Percentiles rank a stretch among this genome's conserved stretches.
phyloP scores from a whole-genome alignment of 805 yeast species.

The Lipomyces starkeyi region DNA sequence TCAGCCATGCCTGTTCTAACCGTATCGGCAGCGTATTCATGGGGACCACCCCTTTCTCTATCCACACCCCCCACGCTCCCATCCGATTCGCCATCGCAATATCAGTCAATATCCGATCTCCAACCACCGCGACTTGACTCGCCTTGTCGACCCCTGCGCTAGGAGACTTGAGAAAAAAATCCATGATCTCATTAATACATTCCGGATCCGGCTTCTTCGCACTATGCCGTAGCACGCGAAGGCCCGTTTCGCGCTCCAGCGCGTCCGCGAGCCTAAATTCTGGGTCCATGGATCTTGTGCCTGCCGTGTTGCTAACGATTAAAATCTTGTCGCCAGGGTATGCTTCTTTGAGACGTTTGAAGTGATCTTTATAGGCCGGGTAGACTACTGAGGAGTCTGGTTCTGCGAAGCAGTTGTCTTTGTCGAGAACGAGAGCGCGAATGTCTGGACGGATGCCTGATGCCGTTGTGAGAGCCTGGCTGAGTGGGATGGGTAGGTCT shows the following conservation, averaged over 20 bases:
- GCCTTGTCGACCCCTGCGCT: constrained; percentile 57
- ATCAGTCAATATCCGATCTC: constrained; percentile 91
- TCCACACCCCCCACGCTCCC: constrained; percentile 88
- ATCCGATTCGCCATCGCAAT: constrained; percentile 91
- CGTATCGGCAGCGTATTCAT: constrained; percentile 59
- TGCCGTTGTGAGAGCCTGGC: constrained; percentile 12
- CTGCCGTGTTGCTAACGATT: constrained; percentile 92
- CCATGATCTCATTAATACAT: constrained; percentile 63
- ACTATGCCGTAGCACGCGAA: constrained; percentile 46
- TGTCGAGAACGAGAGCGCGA: constrained; percentile 64
- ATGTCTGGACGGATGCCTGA: constrained; percentile 38
- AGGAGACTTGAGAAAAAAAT: constrained; percentile 54
- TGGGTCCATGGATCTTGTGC: constrained; percentile 45
- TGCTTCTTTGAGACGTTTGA: constrained; percentile 34
- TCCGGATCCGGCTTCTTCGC: constrained; percentile 46
- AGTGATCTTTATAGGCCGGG: constrained; percentile 60
- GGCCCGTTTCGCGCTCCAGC: constrained; percentile 38
- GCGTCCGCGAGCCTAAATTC: constrained; percentile 14
- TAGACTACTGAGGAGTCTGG: constrained; percentile 81
- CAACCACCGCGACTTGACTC: constrained; percentile 78
- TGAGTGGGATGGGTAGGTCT: constrained; percentile 32
- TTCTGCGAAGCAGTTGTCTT: constrained; percentile 92
- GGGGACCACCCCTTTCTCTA: constrained; percentile 72
- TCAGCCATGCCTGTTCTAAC: constrained; percentile 54
- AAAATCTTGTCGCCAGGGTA: constrained; percentile 70